Base-by-base conservation (phyloP, 2,329 filamentous ascomycete genomes). In the Colletotrichum zoysiae region DNA sequence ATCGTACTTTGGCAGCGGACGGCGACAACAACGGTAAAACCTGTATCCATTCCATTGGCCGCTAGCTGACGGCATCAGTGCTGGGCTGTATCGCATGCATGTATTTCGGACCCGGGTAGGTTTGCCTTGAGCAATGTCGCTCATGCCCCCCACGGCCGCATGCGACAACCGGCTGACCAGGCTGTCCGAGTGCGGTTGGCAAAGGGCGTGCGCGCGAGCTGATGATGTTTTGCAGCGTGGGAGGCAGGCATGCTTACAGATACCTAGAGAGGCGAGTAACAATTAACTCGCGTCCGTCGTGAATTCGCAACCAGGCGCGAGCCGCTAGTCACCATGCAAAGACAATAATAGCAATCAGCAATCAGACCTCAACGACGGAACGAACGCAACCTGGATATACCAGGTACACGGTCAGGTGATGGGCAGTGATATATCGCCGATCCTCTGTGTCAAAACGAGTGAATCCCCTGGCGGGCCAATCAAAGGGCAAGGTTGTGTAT, bases 181-280 rank as follows among this genome's bases (percentile, higher is more conserved):
- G 57, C 33, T 58, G 69, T 59, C 65, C 65, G 65, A 71, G 69
- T 71, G 69, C 69, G 59, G 69, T 50, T 62, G 62, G n/a, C 56
- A 64, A 63, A 53, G 40, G 44, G 35, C 59, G 50, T 18, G 51
- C 51, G 55, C 23, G 42, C 12, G 18, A 46, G 46, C 55, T 60
- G 62, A 55, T 51, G 20, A 26, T 55, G 30, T 20, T 48, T 35
- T 44, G 26, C 38, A 20, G 61, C 38, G 38, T 40, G 33, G 38
- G 33, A 55, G 20, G 46, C 23, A 55, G 20, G 46, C 23, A 18
- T 53, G 35, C 23, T 40, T 26, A 56, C 50, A 56, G 62, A 51
- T 33, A n/a, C n/a, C n/a, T n/a, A 6, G 62, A 40, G 23, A 55
- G 26, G 50, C 48, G 23, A 57, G 50, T 30, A n/a, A 38, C 14